Conservation (phyloP, 176 grass and related monocot genomes). For the Panicum miliaceum region DNA sequence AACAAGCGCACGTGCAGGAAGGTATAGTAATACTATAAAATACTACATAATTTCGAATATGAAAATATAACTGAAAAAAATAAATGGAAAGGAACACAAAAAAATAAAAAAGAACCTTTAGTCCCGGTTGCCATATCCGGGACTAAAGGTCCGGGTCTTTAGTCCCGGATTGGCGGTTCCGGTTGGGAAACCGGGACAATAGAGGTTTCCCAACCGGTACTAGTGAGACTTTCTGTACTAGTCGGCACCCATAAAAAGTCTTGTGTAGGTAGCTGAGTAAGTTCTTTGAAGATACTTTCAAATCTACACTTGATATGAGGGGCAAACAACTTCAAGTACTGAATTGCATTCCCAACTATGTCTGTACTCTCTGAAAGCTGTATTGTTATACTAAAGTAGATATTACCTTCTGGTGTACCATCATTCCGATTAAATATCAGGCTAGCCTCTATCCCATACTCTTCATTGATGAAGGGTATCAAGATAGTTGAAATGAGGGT, state of each 20-base stretch:
- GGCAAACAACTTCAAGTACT: background rate
- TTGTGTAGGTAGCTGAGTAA: background rate
- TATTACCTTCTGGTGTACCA: background rate
- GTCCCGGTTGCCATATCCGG: too few relatives aligned
- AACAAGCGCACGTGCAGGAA: too few relatives aligned
- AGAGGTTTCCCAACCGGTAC: too few relatives aligned
- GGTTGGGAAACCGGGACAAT: too few relatives aligned
- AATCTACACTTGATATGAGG: background rate
- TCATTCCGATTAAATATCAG: background rate
- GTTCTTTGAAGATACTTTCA: background rate
- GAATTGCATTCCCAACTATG: background rate
- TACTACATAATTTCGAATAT: too few relatives aligned
- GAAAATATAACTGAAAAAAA: too few relatives aligned
- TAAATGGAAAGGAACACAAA: too few relatives aligned
- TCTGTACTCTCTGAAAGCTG: slow-evolving; percentile 7
- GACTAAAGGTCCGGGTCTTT: too few relatives aligned
- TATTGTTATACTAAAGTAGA: background rate
- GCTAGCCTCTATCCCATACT: background rate
- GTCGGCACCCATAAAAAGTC: slow-evolving; percentile 4
- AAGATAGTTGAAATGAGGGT: background rate
- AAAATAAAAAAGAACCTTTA: too few relatives aligned
- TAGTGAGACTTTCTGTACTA: too few relatives aligned
- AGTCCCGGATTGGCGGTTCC: too few relatives aligned
- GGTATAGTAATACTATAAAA: too few relatives aligned
- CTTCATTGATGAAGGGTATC: background rate